These are phyloP conservation scores for Daldinia caldariorum DNA, from an alignment of 495 filamentous ascomycete genomes.

Conservation along the genomic window DNA sequence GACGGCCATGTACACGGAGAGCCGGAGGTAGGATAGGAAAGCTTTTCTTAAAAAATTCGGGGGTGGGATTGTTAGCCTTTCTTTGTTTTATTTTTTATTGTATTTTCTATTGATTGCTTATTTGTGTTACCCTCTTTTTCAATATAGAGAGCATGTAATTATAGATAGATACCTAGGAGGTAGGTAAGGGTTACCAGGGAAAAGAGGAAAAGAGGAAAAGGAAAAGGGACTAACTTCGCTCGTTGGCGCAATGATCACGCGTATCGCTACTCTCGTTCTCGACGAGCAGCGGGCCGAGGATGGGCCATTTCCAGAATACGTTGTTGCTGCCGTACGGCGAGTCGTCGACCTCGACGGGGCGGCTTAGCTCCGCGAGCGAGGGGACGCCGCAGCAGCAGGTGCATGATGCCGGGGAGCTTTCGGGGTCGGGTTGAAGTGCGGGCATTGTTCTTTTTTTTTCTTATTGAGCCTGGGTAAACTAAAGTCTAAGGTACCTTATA, in stretches of 20 bases:
- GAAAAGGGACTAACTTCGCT: constrained; percentile 66
- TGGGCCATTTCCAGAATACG: constrained; percentile 73
- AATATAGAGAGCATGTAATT: too few relatives aligned
- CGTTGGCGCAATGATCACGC: constrained; percentile 82
- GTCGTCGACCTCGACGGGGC: constrained; percentile 37
- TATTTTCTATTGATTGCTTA: too few relatives aligned
- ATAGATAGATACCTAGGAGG: not conserved
- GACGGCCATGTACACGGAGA: constrained; percentile 89
- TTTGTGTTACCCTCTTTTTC: too few relatives aligned
- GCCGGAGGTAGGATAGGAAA: constrained; percentile 93
- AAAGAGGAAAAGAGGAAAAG: too few relatives aligned
- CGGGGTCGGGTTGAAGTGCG: constrained; percentile 27
- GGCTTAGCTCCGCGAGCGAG: constrained; percentile 24
- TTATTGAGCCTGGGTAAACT: not conserved
- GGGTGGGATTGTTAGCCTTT: constrained; percentile 1
- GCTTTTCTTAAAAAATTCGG: constrained; percentile 49
- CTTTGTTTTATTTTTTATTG: not conserved
- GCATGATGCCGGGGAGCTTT: constrained; percentile 18
- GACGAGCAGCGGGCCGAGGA: constrained; percentile 83
- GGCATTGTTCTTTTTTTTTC: constrained; percentile 19
- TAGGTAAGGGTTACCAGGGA: too few relatives aligned
- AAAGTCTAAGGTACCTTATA: too few relatives aligned
- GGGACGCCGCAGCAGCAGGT: constrained; percentile 37
- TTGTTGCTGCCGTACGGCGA: constrained; percentile 52
- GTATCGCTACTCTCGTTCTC: constrained; percentile 89